phyloP scores from a whole-genome alignment of 768 basidiomycete genomes.

The Psilocybe azurescens region DNA sequence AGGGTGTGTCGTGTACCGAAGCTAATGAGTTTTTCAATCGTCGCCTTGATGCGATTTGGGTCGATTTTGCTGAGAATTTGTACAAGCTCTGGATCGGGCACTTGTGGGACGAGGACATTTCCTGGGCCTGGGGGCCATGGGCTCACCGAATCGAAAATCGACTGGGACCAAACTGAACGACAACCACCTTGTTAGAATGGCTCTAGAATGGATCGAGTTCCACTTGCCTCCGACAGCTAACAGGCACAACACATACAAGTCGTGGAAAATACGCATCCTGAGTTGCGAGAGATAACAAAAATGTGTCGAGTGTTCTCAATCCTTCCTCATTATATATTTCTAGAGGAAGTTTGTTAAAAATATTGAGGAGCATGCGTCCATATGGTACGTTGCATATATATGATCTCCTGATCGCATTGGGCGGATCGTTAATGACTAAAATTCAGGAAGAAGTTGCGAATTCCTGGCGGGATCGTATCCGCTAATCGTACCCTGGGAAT shows the following conservation, averaged over 20 bases:
- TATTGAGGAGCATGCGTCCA: slow-evolving; percentile 10
- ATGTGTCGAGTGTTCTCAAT: background rate
- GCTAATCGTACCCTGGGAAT: slow-evolving; percentile 12
- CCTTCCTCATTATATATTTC: slow-evolving; percentile 5
- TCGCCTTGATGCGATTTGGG: slow-evolving; percentile 47
- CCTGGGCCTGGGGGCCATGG: slow-evolving; percentile 58
- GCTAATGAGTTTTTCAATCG: slow-evolving; percentile 55
- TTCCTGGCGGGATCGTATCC: slow-evolving; percentile 7
- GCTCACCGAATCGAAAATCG: slow-evolving; percentile 15
- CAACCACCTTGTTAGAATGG: background rate
- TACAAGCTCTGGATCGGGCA: slow-evolving; percentile 47
- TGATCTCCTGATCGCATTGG: slow-evolving; percentile 19
- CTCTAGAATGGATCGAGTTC: background rate
- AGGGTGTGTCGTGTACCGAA: slow-evolving; percentile 61
- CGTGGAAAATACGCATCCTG: slow-evolving; percentile 14
- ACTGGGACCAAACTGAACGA: slow-evolving; percentile 22
- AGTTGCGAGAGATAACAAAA: slow-evolving; percentile 1
- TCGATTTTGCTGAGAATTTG: slow-evolving; percentile 53
- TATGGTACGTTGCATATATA: slow-evolving; percentile 15
- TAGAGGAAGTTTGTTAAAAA: background rate
- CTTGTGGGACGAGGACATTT: slow-evolving; percentile 42
- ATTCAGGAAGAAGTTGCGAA: slow-evolving; percentile 9
- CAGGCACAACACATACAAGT: slow-evolving; percentile 16
- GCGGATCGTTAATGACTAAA: slow-evolving; percentile 5
- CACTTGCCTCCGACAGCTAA: slow-evolving; percentile 21